Base-by-base conservation (phyloP, 148 eudicot genomes). In the Cornus suecica region DNA sequence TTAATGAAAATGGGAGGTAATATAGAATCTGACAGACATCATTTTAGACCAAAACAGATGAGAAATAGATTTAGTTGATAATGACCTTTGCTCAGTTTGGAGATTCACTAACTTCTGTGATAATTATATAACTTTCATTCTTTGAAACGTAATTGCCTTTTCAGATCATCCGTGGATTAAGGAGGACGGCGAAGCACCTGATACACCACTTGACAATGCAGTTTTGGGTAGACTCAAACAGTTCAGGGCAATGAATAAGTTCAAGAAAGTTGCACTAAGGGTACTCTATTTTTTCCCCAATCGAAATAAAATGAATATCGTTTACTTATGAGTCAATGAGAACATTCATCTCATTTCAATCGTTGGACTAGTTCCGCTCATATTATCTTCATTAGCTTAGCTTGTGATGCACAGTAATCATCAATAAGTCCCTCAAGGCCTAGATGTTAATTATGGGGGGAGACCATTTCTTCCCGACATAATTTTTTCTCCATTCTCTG, bases 181-280 rank as follows among this genome's bases (percentile, higher is more conserved):
- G 81, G 94, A 94, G 86, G 98, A 94, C 54, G 92, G 91, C 68
- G 90, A 88, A 81, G 90, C 97, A 66, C 97, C 98, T 28, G 98
- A 94, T 79, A 89, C 91, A 72, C 97, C 92, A 76, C 98, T 94
- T 77, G 98, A 94, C 87, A 94, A 89, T 72, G 96, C 96, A 52
- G 98, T 94, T 66, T 79, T 92, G 45, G 85, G 76, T 24, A 84
- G 94, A 72, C 86, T 94, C 83, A 94, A 92, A 70, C 97, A 94
- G 76, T 94, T 94, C 80, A 88, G 88, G 76, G 98, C 96, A 41
- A 92, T 94, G 98, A 94, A 94, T 80, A 87, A 89, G 74, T 94
- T 94, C 87, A 94, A 94, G 85, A 94, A 94, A 92, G 95, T 90
- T 76, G 98, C 98, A 64, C 91, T 94, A 5, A 78, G 97, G 96